Percentiles rank a stretch among this genome's conserved stretches.
phyloP scores from a whole-genome alignment of 225 moss, liverwort and hornwort genomes.

The Physcomitrium patens region DNA sequence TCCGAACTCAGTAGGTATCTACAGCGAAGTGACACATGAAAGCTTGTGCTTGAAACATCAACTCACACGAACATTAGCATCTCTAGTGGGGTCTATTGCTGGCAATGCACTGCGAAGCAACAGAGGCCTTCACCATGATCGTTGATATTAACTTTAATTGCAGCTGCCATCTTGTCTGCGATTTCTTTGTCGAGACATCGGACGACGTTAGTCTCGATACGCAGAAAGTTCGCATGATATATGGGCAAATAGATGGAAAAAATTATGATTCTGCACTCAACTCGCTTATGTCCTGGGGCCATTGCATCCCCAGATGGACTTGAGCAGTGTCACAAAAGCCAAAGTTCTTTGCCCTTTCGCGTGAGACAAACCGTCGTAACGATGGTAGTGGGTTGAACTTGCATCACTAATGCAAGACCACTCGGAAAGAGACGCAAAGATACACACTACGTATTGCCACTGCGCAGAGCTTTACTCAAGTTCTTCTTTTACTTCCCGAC shows the following conservation, averaged over 20 bases:
- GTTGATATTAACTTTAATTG: constrained; percentile 72
- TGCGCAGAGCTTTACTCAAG: too few species aligned
- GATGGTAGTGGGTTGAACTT: too few species aligned
- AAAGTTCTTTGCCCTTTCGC: too few species aligned
- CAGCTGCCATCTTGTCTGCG: constrained; percentile 86
- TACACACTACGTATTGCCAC: too few species aligned
- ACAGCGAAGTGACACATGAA: not conserved
- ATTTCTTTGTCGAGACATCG: constrained; percentile 79
- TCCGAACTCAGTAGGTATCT: not conserved
- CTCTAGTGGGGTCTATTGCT: not conserved
- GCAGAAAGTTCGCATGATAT: constrained; percentile 20
- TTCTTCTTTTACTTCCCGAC: too few species aligned
- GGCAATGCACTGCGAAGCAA: not conserved
- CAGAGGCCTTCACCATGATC: constrained; percentile 60
- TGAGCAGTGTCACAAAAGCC: too few species aligned
- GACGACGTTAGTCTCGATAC: constrained; percentile 94
- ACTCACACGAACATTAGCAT: too few species aligned
- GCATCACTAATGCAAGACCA: too few species aligned
- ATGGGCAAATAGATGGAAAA: constrained; percentile 11
- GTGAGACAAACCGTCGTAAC: too few species aligned
- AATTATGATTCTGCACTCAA: not conserved
- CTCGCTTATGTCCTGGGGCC: not conserved
- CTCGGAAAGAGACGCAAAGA: too few species aligned
- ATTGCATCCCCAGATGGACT: too few species aligned
- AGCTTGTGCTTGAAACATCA: too few species aligned